Base-by-base conservation (phyloP, 805 yeast species). In the Ogataea haglerorum region DNA sequence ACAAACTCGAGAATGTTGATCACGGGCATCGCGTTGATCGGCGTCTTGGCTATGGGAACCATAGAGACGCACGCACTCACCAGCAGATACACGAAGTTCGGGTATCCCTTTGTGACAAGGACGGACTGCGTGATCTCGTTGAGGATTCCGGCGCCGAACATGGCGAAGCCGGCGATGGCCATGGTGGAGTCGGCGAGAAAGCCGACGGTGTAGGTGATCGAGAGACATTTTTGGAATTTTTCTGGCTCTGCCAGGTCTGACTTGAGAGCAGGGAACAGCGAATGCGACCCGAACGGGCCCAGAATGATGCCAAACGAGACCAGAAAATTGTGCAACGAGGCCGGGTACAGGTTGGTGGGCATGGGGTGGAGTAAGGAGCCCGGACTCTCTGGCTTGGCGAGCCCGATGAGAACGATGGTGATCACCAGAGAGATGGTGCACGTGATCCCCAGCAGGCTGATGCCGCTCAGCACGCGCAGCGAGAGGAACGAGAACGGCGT, bases 271-370 rank as follows among this genome's bases (percentile, higher is more conserved):
- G 93, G 93, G 54, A 85, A 85, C 18, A 85, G 76, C 5, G 93
- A 87, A 62, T 85, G 93, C 0, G 93, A 91, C 5, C 93, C 89
- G 69, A 85, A 85, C 1, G 91, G 90, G 4, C 90, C 83, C 71
- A 81, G 71, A 45, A 80, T 71, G 38, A 81, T 79, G 10, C 86
- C 86, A 35, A 79, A 65, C 1, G 83, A 73, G 25, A 78, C 60
- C 8, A 76, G 54, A 8, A 80, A 48, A 36, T 68, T 65, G 5
- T 61, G 51, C 19, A 57, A 32, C 9, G 69, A 48, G 13, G 48
- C 54, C 23, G 67, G 83, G 61, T 58, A 75, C 17, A 64, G 59
- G 56, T 53, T 68, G 22, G 66, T 68, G 33, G 60, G 59, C 39
- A 78, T 77, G 25, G 72, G 72, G 31, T 63, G 60, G n/a, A 64